phyloP scores from a whole-genome alignment of 768 basidiomycete species.

The Clitopilus hobsonii region DNA sequence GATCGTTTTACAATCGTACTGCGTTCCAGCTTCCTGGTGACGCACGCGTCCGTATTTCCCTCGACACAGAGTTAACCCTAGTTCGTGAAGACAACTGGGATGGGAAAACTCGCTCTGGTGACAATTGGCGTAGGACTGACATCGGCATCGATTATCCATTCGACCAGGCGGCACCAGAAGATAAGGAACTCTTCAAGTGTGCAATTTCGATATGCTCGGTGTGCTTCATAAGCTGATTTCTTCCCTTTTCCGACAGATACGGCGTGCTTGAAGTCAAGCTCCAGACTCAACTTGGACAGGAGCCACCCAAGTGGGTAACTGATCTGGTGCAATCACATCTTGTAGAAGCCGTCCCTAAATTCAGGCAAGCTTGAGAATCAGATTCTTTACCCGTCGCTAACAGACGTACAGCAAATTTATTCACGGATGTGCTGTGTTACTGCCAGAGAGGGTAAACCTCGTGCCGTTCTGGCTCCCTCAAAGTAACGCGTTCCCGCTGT shows the following conservation, averaged over 20 bases:
- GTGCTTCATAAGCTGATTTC: neutral
- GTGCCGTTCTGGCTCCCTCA: constrained; percentile 99
- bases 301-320: constrained; percentile 94
- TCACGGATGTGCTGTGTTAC: constrained; percentile 90
- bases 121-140: constrained; percentile 94
- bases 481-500: constrained; percentile 49
- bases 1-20: constrained; percentile 97
- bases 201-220: neutral
- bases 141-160: constrained; percentile 93
- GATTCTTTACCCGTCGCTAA: constrained; percentile 2
- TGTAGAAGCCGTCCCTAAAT: constrained; percentile 97
- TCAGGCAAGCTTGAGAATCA: constrained; percentile 51
- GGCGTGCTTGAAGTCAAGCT: constrained; percentile 97
- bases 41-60: constrained; percentile 96
- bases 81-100: constrained; percentile 98
- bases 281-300: constrained; percentile 92
- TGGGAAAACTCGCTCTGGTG: constrained; percentile 62
- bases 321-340: constrained; percentile 95
- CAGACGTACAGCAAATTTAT: constrained; percentile 75
- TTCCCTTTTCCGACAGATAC: constrained; percentile 44
- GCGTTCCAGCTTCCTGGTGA: constrained; percentile 99
- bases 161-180: constrained; percentile 62
- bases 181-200: constrained; percentile 90
- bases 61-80: constrained; percentile 95
- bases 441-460: constrained; percentile 90